A percentile compares a stretch with the other conserved stretches of the same genome.
phyloP scores from a whole-genome alignment of 352 stramenopile species.

The Pythium plurisporium region DNA sequence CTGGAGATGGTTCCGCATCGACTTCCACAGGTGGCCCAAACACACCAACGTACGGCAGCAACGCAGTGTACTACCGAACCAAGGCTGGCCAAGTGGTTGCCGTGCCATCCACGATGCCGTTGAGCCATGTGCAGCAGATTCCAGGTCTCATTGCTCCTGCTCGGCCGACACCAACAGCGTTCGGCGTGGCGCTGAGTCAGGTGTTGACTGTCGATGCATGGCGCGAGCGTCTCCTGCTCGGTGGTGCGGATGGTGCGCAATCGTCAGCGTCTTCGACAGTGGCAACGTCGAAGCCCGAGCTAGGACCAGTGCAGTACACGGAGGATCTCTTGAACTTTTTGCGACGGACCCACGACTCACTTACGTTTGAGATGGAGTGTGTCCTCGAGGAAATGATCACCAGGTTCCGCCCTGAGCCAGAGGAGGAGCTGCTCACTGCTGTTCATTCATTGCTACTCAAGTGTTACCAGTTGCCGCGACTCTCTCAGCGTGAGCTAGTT shows the following conservation, averaged over 20 bases:
- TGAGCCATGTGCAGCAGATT: slow-evolving; percentile 63
- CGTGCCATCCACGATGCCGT: slow-evolving; percentile 51
- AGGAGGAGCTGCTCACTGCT: slow-evolving; percentile 96
- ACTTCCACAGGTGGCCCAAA: slow-evolving; percentile 5
- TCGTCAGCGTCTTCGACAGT: not conserved
- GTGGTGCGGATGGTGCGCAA: not conserved
- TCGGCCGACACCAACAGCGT: slow-evolving; percentile 52
- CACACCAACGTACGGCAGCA: slow-evolving; percentile 23
- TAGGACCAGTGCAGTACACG: slow-evolving; percentile 86
- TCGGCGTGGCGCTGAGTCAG: slow-evolving; percentile 55
- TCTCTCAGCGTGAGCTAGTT: slow-evolving; percentile 74
- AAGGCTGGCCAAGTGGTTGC: slow-evolving; percentile 77
- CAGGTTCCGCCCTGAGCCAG: slow-evolving; percentile 94
- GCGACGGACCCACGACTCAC: slow-evolving; percentile 81
- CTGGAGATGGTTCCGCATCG: slow-evolving; percentile 4
- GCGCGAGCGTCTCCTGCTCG: slow-evolving; percentile 32
- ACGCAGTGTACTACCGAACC: slow-evolving; percentile 68
- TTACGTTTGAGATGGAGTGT: slow-evolving; percentile 95
- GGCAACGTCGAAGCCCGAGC: slow-evolving; percentile 40
- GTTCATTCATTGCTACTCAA: slow-evolving; percentile 95
- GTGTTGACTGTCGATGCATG: slow-evolving; percentile 72
- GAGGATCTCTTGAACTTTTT: slow-evolving; percentile 95
- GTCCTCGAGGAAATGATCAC: slow-evolving; percentile 99
- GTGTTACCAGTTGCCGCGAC: slow-evolving; percentile 85
- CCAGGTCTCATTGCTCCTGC: slow-evolving; percentile 67